Percentiles rank a stretch among this genome's conserved stretches.
Conservation (phyloP, 768 basidiomycete species). For the Phlegmacium glaucopus region DNA sequence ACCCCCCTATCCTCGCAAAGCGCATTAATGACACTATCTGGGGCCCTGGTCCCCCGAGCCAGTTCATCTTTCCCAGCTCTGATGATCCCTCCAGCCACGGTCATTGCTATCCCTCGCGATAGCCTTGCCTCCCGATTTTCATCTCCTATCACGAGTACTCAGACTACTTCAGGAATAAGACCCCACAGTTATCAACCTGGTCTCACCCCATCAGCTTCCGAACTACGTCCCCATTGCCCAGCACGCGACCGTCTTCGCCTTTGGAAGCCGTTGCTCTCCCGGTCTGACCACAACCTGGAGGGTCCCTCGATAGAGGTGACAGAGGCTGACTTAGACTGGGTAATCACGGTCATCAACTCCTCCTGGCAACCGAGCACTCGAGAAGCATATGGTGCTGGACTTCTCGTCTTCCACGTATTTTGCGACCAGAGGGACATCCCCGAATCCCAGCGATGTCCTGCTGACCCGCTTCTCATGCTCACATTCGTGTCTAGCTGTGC, state of each 20-base stretch:
- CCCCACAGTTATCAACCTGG: not conserved
- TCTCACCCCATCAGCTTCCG: slow-evolving; percentile 12
- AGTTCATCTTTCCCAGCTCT: too few relatives aligned
- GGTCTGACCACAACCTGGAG: not conserved
- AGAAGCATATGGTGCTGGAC: slow-evolving; percentile 1
- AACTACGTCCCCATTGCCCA: slow-evolving; percentile 21
- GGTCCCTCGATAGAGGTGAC: not conserved
- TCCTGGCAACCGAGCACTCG: slow-evolving; percentile 11
- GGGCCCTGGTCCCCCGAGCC: too few relatives aligned
- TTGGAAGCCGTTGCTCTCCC: not conserved
- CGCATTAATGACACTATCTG: not conserved
- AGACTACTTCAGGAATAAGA: not conserved
- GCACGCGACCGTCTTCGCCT: slow-evolving; percentile 18
- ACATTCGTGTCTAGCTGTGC: slow-evolving; percentile 14
- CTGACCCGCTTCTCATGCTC: slow-evolving; percentile 14
- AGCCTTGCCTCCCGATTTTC: too few relatives aligned
- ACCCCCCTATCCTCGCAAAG: not conserved
- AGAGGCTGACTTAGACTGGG: slow-evolving; percentile 3
- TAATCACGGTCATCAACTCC: slow-evolving; percentile 14
- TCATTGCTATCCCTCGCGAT: too few relatives aligned
- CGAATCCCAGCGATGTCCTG: slow-evolving; percentile 22
- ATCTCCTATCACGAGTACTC: not conserved
- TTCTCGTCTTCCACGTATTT: slow-evolving; percentile 1
- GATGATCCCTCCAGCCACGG: too few relatives aligned
- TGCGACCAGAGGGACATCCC: slow-evolving; percentile 12